Evolutionary conservation across 208 protist species (phyloP), one percentile per base, ranked within the genome.

Genomic region (Crithidia thermophila): DNA sequence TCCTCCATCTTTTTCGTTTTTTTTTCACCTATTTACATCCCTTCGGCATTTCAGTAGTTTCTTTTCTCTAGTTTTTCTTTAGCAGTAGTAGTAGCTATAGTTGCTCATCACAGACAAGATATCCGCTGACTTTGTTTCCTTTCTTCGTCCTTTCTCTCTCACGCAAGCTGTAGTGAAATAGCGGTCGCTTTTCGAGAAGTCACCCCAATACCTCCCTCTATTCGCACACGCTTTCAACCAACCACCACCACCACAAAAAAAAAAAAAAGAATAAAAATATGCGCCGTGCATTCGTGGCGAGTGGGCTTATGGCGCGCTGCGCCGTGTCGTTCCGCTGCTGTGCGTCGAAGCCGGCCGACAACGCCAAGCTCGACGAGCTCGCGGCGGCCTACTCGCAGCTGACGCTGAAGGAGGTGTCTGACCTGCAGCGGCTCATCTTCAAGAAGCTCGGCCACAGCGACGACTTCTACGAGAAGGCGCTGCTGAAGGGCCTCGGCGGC

Each of bases 381-480:
- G 90, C 90, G 5, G 55, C 28, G 20, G 56, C 84, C n/a, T 94
- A 93, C 77, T 76, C 87, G 31, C 90, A 96, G 79, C 79, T 96
- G 21, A 96, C 90, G 14, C 77, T 96, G 42, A 90, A 85, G 79
- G 87, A 96, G 57, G 67, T 96, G 20, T 91, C 90, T 0, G 81
- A 91, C 46, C 84, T 96, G 50, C 90, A 96, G 77, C 87, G 88
- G 23, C 83, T 88, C 55, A 90, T 96, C 46, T 96, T 96, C 78
- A 96, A 93, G 75, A 90, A 96, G 73, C 72, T 96, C 21, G 90
- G 90, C 30, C 90, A 96, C 78, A 91, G 70, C 61, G 87, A 94
- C 39, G 90, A 96, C 36, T 96, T 96, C 58, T 96, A 96, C 67
- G 90, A 96, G 69, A 91, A 96, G 82, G 90, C 90, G 21, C 82